Base-by-base conservation (phyloP, 768 basidiomycete genomes). In the Agaricus subrufescens region DNA sequence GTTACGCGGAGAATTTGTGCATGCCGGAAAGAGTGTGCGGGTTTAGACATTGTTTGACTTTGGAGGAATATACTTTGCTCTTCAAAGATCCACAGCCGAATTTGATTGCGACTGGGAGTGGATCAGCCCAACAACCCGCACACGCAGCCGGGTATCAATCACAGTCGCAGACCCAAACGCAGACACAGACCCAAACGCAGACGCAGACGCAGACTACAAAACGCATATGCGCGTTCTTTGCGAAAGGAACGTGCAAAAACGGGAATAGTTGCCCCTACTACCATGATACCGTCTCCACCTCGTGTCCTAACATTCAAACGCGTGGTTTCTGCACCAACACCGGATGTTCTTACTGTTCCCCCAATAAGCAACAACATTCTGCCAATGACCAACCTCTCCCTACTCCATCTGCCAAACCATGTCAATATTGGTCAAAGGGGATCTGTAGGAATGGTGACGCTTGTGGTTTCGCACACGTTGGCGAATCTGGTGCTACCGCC, bases 1-100 rank as follows among this genome's bases (percentile, higher is more conserved):
- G 67, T 30, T 67, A 71, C 54, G 70, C 75, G 3, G 71, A 71
- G 63, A 71, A 68, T 14, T 54, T 58, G 52, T 76, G 77, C 58
- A 56, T 56, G 6, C 63, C 63, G 19, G 69, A 69, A 5, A 63
- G 65, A n/a, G 57, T 62, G 11, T 77, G 76, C 57, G 52, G 54
- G 26, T 75, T 72, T 59, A 68, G 76, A 12, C 75, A 76, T 61
- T 73, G 72, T n/a, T 62, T 78, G 26, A 69, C 74, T 1, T 57
- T 68, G 30, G 65, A 68, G 31, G 75, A 78, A 54, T 76, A 72
- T 52, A 66, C 66, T 14, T 56, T 69, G 14, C 65, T 78, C 14
- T 78, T 76, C 50, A 70, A 67, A 37, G 71, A 77, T 46, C 61
- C 62, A 9, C 73, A 75, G 31, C 74, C 75, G 6, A 67, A 64